Conservation (phyloP, 768 basidiomycete genomes). For the Leccinum imitatum region DNA sequence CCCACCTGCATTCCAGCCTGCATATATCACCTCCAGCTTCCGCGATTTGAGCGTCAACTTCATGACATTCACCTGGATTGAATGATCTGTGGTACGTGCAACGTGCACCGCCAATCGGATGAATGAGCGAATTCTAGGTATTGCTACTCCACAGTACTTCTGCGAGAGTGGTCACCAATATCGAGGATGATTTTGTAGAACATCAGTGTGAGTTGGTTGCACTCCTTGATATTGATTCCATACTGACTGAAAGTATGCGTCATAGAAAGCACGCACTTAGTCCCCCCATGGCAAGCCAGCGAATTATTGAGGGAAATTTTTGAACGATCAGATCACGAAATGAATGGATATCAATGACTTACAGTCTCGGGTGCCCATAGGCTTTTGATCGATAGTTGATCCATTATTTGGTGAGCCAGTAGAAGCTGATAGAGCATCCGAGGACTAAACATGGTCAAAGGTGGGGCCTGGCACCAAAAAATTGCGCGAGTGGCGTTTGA, state of each 20-base stretch:
- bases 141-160: neutral
- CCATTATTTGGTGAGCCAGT: neutral
- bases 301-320: neutral
- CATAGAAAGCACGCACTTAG: neutral
- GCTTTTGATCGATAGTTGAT: neutral
- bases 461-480: neutral
- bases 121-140: neutral
- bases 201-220: neutral
- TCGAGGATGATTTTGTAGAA: neutral
- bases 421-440: neutral
- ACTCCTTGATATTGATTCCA: too few relatives aligned
- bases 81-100: neutral
- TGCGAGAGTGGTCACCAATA: neutral
- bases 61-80: neutral
- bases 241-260: too few relatives aligned
- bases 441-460: neutral
- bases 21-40: neutral
- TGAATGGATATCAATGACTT: neutral
- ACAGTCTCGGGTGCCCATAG: neutral
- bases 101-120: neutral
- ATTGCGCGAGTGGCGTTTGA: neutral
- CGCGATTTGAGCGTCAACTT: neutral
- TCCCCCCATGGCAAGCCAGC: neutral
- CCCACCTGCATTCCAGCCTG: slow-evolving; percentile 5
- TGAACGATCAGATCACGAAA: neutral